Evolutionary conservation across 164 flowering plant species (phyloP).

Genomic region (Vitis cinerea): DNA sequence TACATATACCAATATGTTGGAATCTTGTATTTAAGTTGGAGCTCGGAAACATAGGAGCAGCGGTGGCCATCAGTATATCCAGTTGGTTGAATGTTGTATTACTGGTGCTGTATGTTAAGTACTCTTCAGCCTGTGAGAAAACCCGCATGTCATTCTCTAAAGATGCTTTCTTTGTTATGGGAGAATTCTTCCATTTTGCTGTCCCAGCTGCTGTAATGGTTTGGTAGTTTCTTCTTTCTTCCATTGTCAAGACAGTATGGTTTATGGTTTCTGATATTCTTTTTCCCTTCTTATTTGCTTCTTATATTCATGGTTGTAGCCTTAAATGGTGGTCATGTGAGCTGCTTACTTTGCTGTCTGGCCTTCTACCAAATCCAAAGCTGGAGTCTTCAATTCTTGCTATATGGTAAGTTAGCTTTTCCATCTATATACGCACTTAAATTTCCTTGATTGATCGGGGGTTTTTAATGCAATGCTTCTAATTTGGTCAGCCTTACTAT

Average conservation of each 20-base stretch:
- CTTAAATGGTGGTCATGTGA: constrained; percentile 43
- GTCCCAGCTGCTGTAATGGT: constrained; percentile 47
- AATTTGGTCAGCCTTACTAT: constrained; percentile 20
- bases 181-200: constrained; percentile 30
- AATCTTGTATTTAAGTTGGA: constrained; percentile 20
- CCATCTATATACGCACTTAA: background rate
- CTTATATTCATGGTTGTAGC: constrained; percentile 4
- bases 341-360: constrained; percentile 32
- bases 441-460: background rate
- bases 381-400: constrained; percentile 42
- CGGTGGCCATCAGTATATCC: constrained; percentile 26
- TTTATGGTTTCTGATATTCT: background rate
- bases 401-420: constrained; percentile 21
- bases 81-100: constrained; percentile 38
- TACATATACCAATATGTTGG: constrained; percentile 40
- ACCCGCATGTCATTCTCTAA: constrained; percentile 24
- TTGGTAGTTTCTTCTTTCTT: constrained; percentile 27
- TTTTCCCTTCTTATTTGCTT: background rate
- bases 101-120: constrained; percentile 26
- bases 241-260: background rate
- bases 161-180: constrained; percentile 21
- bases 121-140: constrained; percentile 31
- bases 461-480: background rate
- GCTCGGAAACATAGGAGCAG: constrained; percentile 36
- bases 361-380: constrained; percentile 38